Evolutionary conservation across 2,329 filamentous ascomycete species (phyloP), one percentile per base, ranked within the genome.

Genomic region (Fusarium torreyae): DNA sequence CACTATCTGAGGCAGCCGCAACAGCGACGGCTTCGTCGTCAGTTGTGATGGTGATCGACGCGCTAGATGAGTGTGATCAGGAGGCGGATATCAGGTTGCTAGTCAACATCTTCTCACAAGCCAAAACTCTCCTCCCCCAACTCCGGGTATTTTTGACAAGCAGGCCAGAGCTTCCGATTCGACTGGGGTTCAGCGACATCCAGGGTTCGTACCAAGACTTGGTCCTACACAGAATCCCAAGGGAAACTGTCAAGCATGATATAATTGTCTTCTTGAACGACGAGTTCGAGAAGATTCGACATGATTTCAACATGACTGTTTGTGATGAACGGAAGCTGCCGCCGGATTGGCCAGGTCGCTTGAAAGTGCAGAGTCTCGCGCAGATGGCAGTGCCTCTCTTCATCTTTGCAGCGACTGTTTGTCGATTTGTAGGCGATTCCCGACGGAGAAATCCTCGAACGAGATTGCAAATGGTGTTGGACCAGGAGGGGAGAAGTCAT

Each of bases 121-220:
- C 11, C 49, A 71, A 13, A 8, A 42, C 6, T 24, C 0, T 10
- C 13, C 13, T 7, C 2, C n/a, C 34, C 10, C 77, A 17, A 0
- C 6, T 60, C 2, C 39, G 73, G 49, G 57, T 81, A 3, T 81
- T 84, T 44, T 28, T 84, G 1, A 84, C 82, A 0, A 84, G 81
- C 54, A 74, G 82, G 36, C 80, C 81, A 0, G 79, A 84, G 33
- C 51, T 81, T 7, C 77, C 77, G 0, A 75, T 82, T 46, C 77
- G 78, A 1, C 67, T 79, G 11, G 77, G 78, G 0, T 83, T 85
- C 49, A 59, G 57, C 1, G 17, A 70, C 17, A 71, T 79, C 13
- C 34, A 68, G 1, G 74, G 71, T 17, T 24, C 26, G 0, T 63
- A 74, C 20, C 57, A 67, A 31, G 22, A 73, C 46, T 2, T 77